Conservation (phyloP, 2,329 filamentous ascomycete genomes). For the Colletotrichum sp. region DNA sequence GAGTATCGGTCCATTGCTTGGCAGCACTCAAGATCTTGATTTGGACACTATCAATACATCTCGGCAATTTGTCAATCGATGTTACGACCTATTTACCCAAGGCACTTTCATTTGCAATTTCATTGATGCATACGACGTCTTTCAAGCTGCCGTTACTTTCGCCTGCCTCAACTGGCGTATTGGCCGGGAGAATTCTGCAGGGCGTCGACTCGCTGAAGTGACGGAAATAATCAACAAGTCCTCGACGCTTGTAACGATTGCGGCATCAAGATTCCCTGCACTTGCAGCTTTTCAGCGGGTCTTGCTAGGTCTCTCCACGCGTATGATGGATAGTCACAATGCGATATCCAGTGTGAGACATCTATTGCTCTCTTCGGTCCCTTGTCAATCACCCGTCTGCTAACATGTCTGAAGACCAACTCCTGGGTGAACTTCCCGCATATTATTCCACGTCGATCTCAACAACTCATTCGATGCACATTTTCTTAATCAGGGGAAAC, state of each 20-base stretch:
- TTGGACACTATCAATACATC: not conserved
- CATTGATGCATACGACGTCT: slow-evolving; percentile 11
- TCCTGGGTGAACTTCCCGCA: not conserved
- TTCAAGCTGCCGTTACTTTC: slow-evolving; percentile 5
- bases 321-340: not conserved
- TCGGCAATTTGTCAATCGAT: not conserved
- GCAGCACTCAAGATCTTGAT: not conserved
- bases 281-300: slow-evolving; percentile 4
- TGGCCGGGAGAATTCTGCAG: not conserved
- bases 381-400: not conserved
- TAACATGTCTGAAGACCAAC: not conserved
- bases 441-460: not conserved
- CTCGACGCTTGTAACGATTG: not conserved
- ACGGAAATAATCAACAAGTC: slow-evolving; percentile 1
- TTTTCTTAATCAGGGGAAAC: not conserved
- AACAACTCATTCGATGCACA: slow-evolving; percentile 1
- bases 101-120: not conserved
- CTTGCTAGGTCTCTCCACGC: not conserved
- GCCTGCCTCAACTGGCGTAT: not conserved
- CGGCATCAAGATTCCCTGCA: slow-evolving; percentile 2
- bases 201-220: not conserved
- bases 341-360: not conserved
- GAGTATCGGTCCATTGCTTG: not conserved
- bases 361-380: not conserved
- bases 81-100: not conserved